phyloP scores from a whole-genome alignment of 129 eudicot genomes.

The Arctium lappa region DNA sequence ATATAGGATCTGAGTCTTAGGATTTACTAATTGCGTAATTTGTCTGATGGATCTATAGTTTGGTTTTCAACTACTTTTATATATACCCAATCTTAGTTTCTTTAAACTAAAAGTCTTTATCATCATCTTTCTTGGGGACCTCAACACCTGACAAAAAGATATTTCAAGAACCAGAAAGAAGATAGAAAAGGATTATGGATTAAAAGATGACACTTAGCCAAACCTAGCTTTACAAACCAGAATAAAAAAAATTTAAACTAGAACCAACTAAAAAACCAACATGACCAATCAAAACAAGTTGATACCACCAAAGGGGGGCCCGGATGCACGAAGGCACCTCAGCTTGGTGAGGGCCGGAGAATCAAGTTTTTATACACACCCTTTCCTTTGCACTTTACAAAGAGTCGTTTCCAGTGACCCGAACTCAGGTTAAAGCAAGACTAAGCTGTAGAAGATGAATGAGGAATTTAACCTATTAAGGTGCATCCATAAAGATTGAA shows the following conservation, averaged over 20 bases:
- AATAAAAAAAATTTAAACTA: too few relatives aligned
- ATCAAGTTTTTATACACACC: too few relatives aligned
- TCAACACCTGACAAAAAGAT: not conserved
- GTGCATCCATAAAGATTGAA: conserved; percentile 94
- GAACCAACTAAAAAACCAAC: too few relatives aligned
- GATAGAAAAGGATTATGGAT: not conserved
- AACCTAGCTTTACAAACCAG: too few relatives aligned
- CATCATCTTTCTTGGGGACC: not conserved
- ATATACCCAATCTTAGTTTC: not conserved
- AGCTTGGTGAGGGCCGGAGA: too few relatives aligned
- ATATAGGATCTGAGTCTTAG: not conserved
- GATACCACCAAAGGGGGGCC: too few relatives aligned
- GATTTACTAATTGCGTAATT: not conserved
- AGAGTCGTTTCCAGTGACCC: not conserved
- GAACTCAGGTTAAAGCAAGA: not conserved
- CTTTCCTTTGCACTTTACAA: not conserved
- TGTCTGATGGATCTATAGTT: not conserved
- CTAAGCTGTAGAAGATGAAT: not conserved
- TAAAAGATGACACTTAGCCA: too few relatives aligned
- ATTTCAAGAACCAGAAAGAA: not conserved
- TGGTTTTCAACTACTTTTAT: not conserved
- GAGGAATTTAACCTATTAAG: conserved; percentile 56
- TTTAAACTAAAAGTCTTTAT: not conserved
- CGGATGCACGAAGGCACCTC: too few relatives aligned
- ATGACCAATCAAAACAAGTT: too few relatives aligned